Base-by-base conservation (phyloP, 2,329 filamentous ascomycete genomes). In the Tolypocladium pustulatum region DNA sequence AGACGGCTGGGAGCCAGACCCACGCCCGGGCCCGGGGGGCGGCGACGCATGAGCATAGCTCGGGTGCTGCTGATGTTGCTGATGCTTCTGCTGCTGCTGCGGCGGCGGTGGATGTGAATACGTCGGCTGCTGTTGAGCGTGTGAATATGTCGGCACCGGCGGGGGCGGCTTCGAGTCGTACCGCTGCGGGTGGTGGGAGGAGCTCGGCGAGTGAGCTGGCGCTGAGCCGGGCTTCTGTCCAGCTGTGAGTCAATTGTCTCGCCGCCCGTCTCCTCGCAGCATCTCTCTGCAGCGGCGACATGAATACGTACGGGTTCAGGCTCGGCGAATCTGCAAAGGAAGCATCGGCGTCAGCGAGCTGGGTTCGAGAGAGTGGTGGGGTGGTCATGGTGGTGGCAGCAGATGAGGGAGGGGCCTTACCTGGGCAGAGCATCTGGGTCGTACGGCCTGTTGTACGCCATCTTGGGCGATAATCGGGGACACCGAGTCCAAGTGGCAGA, bases 351-450 rank as follows among this genome's bases (percentile, higher is more conserved):
- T 73, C 63, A 69, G 68, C 63, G 7, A 62, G 61, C 56, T 58
- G 60, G 62, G 49, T 57, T 52, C 30, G 10, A 34, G 30, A 22
- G 20, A 34, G n/a, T 13, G 49, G 30, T 17, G 46, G 49, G 27
- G 25, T 27, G 22, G 37, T 40, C 3, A 8, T 25, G 12, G 22
- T 51, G 13, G 25, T 30, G 2, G 46, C 56, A 56, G 54, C 57
- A 36, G 57, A 56, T 38, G 61, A 60, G 17, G 54, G 63, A 56
- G 27, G 49, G 2, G 49, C 30, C 30, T 77, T 81, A 94, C 89
- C 91, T 91, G 71, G 93, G 93, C 63, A 99, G 85, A 71, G 91
- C 90, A 78, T 99, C 93, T 38, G 92, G 92, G 73, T 99, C 96
- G 78, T 91, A 94, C 58, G 88, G 84, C 73, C 86, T 86, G 76